Conservation (phyloP, 2,329 filamentous ascomycete genomes). For the Shiraia sp. region DNA sequence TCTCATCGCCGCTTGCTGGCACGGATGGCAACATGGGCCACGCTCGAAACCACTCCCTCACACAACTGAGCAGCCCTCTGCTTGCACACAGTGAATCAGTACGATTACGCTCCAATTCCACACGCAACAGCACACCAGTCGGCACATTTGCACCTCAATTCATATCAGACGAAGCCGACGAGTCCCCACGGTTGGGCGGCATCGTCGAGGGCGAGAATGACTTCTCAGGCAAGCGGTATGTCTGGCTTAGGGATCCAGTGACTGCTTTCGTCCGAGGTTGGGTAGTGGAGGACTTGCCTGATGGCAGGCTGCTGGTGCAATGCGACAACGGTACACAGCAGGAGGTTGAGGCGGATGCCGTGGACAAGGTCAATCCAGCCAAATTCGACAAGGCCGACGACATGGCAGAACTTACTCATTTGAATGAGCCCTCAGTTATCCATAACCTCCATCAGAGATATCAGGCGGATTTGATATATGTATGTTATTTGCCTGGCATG, state of each 20-base stretch:
- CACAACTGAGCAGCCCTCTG: slow-evolving; percentile 50
- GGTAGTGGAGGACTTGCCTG: slow-evolving; percentile 79
- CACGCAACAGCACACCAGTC: slow-evolving; percentile 65
- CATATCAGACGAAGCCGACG: slow-evolving; percentile 79
- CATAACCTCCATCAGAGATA: slow-evolving; percentile 96
- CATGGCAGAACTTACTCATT: slow-evolving; percentile 97
- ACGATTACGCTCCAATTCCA: slow-evolving; percentile 63
- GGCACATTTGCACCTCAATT: slow-evolving; percentile 95
- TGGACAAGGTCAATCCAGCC: slow-evolving; percentile 98
- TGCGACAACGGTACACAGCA: slow-evolving; percentile 96
- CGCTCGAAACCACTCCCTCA: slow-evolving; percentile 68
- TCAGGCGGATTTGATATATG: slow-evolving; percentile 90
- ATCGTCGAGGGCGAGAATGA: slow-evolving; percentile 93
- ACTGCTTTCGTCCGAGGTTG: slow-evolving; percentile 90
- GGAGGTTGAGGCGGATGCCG: slow-evolving; percentile 80
- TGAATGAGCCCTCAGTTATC: slow-evolving; percentile 97
- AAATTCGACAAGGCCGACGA: slow-evolving; percentile 99
- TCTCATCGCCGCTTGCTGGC: slow-evolving; percentile 62
- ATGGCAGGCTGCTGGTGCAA: slow-evolving; percentile 76
- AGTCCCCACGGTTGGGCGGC: slow-evolving; percentile 62
- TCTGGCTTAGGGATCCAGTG: slow-evolving; percentile 90
- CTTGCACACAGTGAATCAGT: slow-evolving; percentile 42
- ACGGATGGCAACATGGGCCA: slow-evolving; percentile 57
- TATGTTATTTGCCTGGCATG: slow-evolving; percentile 40
- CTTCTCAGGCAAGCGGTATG: slow-evolving; percentile 97